Percentiles rank a stretch among this genome's conserved stretches.
Evolutionary conservation across 257 asterid genomes (phyloP).

Genomic region (Penstemon eatonii): DNA sequence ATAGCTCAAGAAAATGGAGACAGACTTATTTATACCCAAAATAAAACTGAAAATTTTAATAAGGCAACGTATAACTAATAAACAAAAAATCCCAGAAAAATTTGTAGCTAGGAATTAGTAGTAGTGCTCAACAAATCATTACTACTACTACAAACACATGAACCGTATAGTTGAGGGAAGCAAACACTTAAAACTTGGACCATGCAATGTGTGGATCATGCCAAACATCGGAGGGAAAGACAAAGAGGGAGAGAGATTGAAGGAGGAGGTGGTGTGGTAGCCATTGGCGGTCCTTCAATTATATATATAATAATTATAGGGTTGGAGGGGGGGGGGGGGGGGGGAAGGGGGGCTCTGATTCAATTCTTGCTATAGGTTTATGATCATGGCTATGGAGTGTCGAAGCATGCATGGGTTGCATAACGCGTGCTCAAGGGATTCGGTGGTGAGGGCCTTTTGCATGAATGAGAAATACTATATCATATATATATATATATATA

Average conservation of each 20-base stretch:
- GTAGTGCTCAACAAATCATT: no score
- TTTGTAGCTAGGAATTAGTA: no score
- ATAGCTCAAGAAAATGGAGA: not conserved
- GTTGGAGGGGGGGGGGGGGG: constrained; percentile 12
- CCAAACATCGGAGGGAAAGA: no score
- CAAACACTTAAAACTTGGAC: no score
- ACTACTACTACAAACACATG: no score
- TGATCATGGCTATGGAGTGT: constrained; percentile 9
- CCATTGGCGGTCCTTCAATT: constrained; percentile 11
- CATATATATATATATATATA: no score
- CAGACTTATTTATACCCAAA: not conserved
- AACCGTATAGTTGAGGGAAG: no score
- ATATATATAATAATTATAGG: not conserved
- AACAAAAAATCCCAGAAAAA: not conserved
- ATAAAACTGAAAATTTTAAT: not conserved
- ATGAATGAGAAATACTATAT: constrained; percentile 12
- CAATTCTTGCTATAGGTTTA: not conserved
- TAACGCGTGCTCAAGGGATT: constrained; percentile 18
- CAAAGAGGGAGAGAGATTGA: no score
- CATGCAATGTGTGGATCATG: no score
- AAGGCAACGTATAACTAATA: not conserved
- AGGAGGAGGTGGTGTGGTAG: not conserved
- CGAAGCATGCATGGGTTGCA: constrained; percentile 5
- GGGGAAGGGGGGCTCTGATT: not conserved
- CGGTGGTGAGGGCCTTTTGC: constrained; percentile 36